Base-by-base conservation (phyloP, 768 basidiomycete species). In the Xerocomellus amylosporus region DNA sequence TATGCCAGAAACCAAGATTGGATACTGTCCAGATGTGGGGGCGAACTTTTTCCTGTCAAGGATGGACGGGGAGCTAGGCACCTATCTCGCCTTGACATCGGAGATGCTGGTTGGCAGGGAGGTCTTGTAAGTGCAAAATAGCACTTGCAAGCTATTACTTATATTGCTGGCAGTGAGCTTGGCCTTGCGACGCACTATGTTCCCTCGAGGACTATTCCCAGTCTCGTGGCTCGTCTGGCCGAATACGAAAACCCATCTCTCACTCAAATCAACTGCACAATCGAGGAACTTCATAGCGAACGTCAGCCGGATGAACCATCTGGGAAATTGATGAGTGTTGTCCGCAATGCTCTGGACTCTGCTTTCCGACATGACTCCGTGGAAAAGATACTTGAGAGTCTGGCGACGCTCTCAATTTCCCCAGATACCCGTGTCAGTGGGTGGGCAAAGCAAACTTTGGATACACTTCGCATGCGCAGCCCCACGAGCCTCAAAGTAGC, bases 1-100 rank as follows among this genome's bases (percentile, higher is more conserved):
- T 7, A 98, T 98, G 97, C 97, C 97, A 15, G 97, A 99, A 75
- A 93, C 90, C 13, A 90, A 88, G 64, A 93, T 94, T 63, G 90
- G 88, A 41, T 93, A 90, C 67, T 84, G 75, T 59, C 95, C 96
- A 28, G 96, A 99, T 71, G 95, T 99, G 24, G 97, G 97, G 19
- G 88, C 87, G 28, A 93, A 83, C 63, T 90, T 84, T 74, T 95
- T 93, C 76, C 75, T 99, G 46, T 86, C 93, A 36, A 83, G 87
- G 59, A 73, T 98, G 56, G 97, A 99, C 65, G 97, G 97, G 12
- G 78, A 93, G 60, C 66, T 98, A 42, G 97, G 97, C 39, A 88
- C 93, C n/a, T 99, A 96, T 75, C 83, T 98, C 40, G 92, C 85
- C 12, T 73, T 99, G 60, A 98, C 95, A 9, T 85, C 86, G 7